Base-by-base conservation (phyloP, 2,329 filamentous ascomycete genomes). In the Biscogniauxia marginata region DNA sequence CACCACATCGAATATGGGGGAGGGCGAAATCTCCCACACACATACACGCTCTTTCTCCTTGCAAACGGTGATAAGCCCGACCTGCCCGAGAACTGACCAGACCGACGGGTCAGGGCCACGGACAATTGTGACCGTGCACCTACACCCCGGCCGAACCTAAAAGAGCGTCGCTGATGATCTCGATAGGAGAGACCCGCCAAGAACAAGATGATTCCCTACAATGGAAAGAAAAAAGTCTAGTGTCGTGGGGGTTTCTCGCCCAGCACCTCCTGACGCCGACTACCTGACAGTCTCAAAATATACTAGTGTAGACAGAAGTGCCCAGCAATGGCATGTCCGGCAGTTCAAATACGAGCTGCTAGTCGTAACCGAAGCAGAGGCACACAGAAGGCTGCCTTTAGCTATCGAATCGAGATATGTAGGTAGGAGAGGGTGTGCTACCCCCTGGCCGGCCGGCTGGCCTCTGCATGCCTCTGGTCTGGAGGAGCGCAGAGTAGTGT, bases 61-160 rank as follows among this genome's bases (percentile, higher is more conserved):
- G 30, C 30, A 39, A 39, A 39, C 30, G 30, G 30, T n/a, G 30
- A 39, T 39, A 39, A n/a, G 13, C 30, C 30, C 30, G 30, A 39
- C 30, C n/a, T 39, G 30, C 30, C 30, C 30, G 30, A 39, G 30
- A 39, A 39, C 30, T 16, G 30, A 46, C 20, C 30, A 22, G 20
- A 23, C 23, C 22, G 43, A 50, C 25, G 23, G 49, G 49, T 30
- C 46, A 34, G 52, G 53, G 56, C 59, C 61, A 61, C 61, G 50
- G 61, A 63, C 58, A 49, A 59, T 61, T 58, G 56, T 47, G 55
- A 61, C 61, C 59, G 61, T 61, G 61, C 61, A 59, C 55, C 53
- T 59, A 63, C 58, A n/a, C 60, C 60, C 54, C 54, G 60, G n/a
- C n/a, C 52, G 46, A 56, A 20, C 43, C 50, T 46, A 54, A 53